Percentiles rank a stretch among this genome's conserved stretches.
Conservation (phyloP, 78 protist genomes). For the Diacronema lutheri region DNA sequence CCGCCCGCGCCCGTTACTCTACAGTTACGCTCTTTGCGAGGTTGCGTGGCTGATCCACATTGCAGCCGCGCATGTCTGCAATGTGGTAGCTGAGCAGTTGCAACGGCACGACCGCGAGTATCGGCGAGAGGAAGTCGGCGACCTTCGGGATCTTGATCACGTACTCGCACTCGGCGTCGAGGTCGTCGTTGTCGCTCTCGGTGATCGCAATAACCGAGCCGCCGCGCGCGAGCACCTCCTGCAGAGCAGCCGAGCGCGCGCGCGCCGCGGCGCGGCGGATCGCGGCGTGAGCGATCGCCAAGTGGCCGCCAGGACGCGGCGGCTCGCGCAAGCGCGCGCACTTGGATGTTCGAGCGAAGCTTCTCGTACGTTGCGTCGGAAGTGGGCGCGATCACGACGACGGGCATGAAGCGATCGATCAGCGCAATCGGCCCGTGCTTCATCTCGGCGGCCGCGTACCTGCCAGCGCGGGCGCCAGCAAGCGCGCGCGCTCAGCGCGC, state of each 20-base stretch:
- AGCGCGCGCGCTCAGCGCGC: background rate
- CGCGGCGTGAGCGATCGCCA: background rate
- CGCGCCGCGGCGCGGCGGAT: too few relatives aligned
- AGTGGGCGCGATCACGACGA: constrained; percentile 3
- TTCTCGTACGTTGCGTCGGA: constrained; percentile 31
- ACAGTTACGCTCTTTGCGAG: constrained; percentile 96
- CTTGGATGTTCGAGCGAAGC: constrained; percentile 34
- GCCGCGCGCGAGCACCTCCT: constrained; percentile 14
- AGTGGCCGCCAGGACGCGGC: background rate
- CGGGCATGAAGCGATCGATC: constrained; percentile 48
- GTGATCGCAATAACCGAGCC: constrained; percentile 42
- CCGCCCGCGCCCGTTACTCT: too few relatives aligned
- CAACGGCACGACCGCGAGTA: constrained; percentile 24
- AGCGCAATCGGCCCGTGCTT: constrained; percentile 98
- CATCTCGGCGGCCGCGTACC: constrained; percentile 86
- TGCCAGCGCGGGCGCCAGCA: constrained; percentile 26
- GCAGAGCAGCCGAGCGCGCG: background rate
- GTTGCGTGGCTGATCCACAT: constrained; percentile 95
- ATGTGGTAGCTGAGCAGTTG: constrained; percentile 87
- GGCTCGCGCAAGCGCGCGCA: background rate
- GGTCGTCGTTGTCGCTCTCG: constrained; percentile 27
- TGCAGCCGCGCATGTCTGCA: constrained; percentile 50
- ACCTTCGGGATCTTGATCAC: constrained; percentile 4
- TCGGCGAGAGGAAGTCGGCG: background rate
- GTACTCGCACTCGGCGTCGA: constrained; percentile 28